Evolutionary conservation across 768 basidiomycete species (phyloP).

Genomic region (Clitopilus passeckerianus): DNA sequence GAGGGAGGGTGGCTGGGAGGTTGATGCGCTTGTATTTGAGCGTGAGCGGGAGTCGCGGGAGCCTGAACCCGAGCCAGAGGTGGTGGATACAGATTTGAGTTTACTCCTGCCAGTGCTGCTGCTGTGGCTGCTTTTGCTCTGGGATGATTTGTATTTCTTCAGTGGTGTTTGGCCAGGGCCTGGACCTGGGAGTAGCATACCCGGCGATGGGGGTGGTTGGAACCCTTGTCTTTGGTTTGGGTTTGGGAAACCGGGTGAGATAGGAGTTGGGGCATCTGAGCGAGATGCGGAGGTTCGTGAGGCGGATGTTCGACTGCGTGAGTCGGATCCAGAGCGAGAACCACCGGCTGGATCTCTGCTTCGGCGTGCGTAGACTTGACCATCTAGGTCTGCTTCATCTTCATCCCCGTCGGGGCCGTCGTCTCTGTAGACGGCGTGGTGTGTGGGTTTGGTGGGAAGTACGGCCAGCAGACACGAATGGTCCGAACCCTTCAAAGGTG

Average conservation of each 20-base stretch:
- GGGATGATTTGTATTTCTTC: not conserved
- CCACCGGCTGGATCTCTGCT: constrained; percentile 16
- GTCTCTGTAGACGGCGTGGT: constrained; percentile 55
- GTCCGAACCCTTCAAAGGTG: constrained; percentile 12
- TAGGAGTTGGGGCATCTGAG: constrained; percentile 7
- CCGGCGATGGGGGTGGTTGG: constrained; percentile 4
- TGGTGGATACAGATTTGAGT: constrained; percentile 25
- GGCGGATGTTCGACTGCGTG: constrained; percentile 62
- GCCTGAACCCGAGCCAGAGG: constrained; percentile 18
- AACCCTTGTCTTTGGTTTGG: not conserved
- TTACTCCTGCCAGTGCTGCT: constrained; percentile 2
- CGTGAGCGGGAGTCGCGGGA: constrained; percentile 17
- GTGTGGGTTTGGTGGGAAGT: constrained; percentile 18
- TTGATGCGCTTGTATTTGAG: constrained; percentile 26
- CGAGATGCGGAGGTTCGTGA: constrained; percentile 53
- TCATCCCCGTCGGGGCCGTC: constrained; percentile 38
- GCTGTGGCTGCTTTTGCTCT: not conserved
- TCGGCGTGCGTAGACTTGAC: constrained; percentile 43
- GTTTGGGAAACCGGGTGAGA: constrained; percentile 2
- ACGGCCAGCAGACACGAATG: constrained; percentile 7
- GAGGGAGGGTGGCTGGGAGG: constrained; percentile 41
- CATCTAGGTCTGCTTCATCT: constrained; percentile 56
- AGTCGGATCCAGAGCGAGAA: constrained; percentile 46
- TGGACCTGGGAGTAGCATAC: constrained; percentile 1
- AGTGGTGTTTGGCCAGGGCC: not conserved